Evolutionary conservation across 805 yeast genomes (phyloP), one percentile per base, ranked within the genome.

Genomic region (Hermanozyma aechmeae): DNA sequence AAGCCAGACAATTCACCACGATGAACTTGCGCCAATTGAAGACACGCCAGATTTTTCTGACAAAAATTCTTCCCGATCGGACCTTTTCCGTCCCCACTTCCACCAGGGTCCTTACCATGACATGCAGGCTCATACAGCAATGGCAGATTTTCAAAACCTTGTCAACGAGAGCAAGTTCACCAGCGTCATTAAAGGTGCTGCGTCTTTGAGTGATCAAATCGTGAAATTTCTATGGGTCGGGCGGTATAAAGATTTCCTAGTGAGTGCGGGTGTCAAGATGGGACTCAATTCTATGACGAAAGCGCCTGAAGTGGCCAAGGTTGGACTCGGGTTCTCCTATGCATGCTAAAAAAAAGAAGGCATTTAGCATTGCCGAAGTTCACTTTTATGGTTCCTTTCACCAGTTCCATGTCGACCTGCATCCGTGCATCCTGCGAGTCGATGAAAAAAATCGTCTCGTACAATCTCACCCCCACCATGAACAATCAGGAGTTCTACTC

Each of bases 211-310:
- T 25, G 79, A 76, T 29, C 68, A 64, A 38, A 65, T 73, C 35
- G 42, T 83, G 10, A 74, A 73, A 35, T 27, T 86, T 5, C 56
- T 83, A 25, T 89, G 96, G 96, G 96, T 83, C 44, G 96, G 96
- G 0, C 72, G 80, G 36, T 73, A 72, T 43, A 77, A 79, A 43
- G 93, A 84, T 24, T 81, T 89, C 49, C 51, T 89, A 29, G 58
- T 87, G 3, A 73, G 83, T 27, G 71, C 89, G 1, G 96, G 96
- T 1, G 63, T 73, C 5, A 73, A 68, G 31, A 34, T 82, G 3
- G 58, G 58, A 26, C 34, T 67, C 15, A 64, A 60, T 30, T 37
- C 42, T 3, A 29, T 28, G 10, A 59, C 65, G 1, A 48, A 56
- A 14, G 53, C 52, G 4, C 79, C 80, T 3, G 71, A 63, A 25